These are phyloP conservation scores for Phytophthora rubi DNA, from an alignment of 352 stramenopile species.

Conservation along the genomic window DNA sequence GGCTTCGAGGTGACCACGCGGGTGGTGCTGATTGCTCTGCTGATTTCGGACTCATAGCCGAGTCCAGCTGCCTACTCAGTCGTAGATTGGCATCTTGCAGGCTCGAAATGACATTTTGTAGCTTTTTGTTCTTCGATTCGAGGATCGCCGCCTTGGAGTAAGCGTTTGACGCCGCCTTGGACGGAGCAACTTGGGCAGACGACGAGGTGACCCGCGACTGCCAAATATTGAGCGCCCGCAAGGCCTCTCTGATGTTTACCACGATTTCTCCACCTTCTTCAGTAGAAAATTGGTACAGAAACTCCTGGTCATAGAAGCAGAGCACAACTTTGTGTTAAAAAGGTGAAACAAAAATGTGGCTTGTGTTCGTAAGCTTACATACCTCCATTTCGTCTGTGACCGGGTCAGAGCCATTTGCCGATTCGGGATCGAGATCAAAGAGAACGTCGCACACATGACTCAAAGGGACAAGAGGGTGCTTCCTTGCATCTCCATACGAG, in stretches of 20 bases:
- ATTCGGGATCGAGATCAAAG: slow-evolving; percentile 53
- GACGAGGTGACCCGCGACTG: slow-evolving; percentile 22
- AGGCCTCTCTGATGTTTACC: slow-evolving; percentile 60
- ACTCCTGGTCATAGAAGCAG: slow-evolving; percentile 29
- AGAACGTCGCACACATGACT: slow-evolving; percentile 62
- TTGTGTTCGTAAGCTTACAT: not conserved
- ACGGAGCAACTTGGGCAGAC: not conserved
- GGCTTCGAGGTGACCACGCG: slow-evolving; percentile 18
- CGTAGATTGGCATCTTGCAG: slow-evolving; percentile 52
- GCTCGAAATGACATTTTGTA: slow-evolving; percentile 46
- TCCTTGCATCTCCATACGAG: slow-evolving; percentile 47
- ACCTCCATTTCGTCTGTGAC: slow-evolving; percentile 66
- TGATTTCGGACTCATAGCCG: slow-evolving; percentile 6
- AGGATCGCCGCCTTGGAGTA: slow-evolving; percentile 33
- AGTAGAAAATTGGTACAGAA: slow-evolving; percentile 60
- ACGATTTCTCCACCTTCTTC: slow-evolving; percentile 47
- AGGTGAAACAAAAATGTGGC: not conserved
- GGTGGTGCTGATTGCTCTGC: not conserved
- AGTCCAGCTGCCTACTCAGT: slow-evolving; percentile 47
- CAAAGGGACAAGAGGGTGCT: slow-evolving; percentile 48
- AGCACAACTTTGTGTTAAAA: too few relatives aligned
- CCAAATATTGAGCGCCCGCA: slow-evolving; percentile 70
- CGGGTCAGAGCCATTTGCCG: slow-evolving; percentile 37
- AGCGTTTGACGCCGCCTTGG: slow-evolving; percentile 15
- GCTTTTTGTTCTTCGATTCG: slow-evolving; percentile 54